A percentile compares a stretch with the other conserved stretches of the same genome.
phyloP scores from a whole-genome alignment of 208 protist species.

The Herpetomonas tarakana region DNA sequence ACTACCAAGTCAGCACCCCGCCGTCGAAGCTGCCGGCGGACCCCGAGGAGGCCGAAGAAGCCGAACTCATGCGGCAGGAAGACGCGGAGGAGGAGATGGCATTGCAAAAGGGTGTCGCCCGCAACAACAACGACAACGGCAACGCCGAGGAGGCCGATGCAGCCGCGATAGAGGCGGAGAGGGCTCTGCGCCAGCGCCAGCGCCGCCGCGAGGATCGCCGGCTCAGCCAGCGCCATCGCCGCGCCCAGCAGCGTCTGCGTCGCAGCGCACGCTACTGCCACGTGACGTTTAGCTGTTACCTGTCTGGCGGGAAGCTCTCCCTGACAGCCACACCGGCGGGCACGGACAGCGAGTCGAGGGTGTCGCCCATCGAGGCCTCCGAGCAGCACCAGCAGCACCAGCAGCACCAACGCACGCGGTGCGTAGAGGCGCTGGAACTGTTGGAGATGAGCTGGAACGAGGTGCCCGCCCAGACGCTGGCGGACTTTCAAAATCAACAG shows the following conservation, averaged over 20 bases:
- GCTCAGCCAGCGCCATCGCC: not conserved
- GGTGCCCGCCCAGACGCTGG: not conserved
- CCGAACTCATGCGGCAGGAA: no score
- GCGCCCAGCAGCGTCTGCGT: not conserved
- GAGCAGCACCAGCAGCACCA: no score
- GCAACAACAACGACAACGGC: no score
- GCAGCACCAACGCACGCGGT: no score
- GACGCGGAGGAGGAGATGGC: no score
- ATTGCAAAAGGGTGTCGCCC: no score
- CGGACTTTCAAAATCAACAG: not conserved
- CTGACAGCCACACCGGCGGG: no score
- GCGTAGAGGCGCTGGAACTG: not conserved
- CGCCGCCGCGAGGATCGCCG: not conserved
- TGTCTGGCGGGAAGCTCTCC: not conserved
- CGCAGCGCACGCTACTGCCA: not conserved
- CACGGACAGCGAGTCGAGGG: not conserved
- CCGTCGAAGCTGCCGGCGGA: not conserved
- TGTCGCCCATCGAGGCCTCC: no score
- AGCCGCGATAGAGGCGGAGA: not conserved
- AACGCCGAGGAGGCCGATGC: not conserved
- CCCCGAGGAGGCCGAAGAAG: not conserved
- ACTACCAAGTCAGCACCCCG: conserved; percentile 23
- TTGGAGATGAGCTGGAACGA: not conserved
- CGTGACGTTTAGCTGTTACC: not conserved
- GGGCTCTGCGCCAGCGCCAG: not conserved